A percentile compares a stretch with the other conserved stretches of the same genome.
These are phyloP conservation scores for Cystobasidiaceae sp. DNA, from an alignment of 1,284 basidiomycete genomes.

Conservation along the genomic window DNA sequence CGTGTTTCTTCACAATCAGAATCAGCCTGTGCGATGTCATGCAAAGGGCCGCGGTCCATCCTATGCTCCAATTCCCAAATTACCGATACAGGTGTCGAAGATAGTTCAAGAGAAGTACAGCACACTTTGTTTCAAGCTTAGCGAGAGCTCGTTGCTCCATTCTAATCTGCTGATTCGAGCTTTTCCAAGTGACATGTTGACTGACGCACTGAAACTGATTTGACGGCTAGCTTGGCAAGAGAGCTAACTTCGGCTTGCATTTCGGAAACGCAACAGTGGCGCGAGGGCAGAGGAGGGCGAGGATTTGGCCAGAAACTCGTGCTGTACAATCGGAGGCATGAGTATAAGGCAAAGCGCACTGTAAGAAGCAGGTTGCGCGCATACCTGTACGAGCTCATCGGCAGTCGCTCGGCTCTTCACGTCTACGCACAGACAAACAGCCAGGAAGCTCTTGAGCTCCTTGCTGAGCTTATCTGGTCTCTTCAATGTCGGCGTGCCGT, in stretches of 20 bases:
- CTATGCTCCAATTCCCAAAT: too few species aligned
- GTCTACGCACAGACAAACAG: conserved; percentile 94
- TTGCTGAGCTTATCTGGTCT: conserved; percentile 85
- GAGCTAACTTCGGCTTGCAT: conserved; percentile 58
- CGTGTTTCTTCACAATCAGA: too few species aligned
- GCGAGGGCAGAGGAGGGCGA: conserved; percentile 75
- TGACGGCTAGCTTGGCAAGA: too few species aligned
- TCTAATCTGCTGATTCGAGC: too few species aligned
- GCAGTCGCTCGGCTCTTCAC: conserved; percentile 91
- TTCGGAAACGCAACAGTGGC: conserved; percentile 64
- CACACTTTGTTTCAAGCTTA: too few species aligned
- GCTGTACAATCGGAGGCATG: conserved; percentile 52
- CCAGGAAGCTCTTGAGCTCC: conserved; percentile 91
- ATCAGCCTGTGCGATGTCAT: too few species aligned
- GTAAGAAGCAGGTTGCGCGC: conserved; percentile 43
- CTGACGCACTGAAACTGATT: too few species aligned
- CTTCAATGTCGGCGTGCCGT: conserved; percentile 95
- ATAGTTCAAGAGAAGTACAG: too few species aligned
- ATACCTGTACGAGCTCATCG: conserved; percentile 78
- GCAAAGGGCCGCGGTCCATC: too few species aligned
- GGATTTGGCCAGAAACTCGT: conserved; percentile 83
- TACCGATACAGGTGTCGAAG: not conserved
- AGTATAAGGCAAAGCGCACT: conserved; percentile 4
- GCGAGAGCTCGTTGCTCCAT: too few species aligned
- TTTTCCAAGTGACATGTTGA: too few species aligned